Conservation (phyloP, 2,329 filamentous ascomycete species). For the Clathrospora elynae region DNA sequence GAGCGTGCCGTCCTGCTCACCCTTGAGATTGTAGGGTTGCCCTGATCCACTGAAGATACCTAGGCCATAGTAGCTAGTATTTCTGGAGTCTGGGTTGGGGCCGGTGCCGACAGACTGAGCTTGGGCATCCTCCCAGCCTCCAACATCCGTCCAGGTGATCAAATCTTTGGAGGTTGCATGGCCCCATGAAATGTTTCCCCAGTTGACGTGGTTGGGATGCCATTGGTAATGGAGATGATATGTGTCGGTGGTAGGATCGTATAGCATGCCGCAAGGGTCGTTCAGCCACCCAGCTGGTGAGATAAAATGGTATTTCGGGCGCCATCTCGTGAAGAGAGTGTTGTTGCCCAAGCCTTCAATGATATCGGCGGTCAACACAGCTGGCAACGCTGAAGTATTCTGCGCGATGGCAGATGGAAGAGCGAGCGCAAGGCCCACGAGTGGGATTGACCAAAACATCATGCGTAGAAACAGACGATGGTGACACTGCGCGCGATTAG, state of each 20-base stretch:
- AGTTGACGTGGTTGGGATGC: slow-evolving; percentile 55
- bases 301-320: slow-evolving; percentile 54
- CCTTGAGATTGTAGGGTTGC: slow-evolving; percentile 55
- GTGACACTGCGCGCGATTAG: slow-evolving; percentile 6
- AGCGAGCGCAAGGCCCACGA: slow-evolving; percentile 35
- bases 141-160: slow-evolving; percentile 53
- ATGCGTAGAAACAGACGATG: slow-evolving; percentile 6
- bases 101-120: slow-evolving; percentile 49
- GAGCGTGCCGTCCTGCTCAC: slow-evolving; percentile 54
- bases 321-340: slow-evolving; percentile 56
- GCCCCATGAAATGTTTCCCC: slow-evolving; percentile 53
- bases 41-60: slow-evolving; percentile 60
- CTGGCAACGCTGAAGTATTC: slow-evolving; percentile 22
- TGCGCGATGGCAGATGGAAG: slow-evolving; percentile 26
- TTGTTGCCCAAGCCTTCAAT: slow-evolving; percentile 51
- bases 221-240: slow-evolving; percentile 63
- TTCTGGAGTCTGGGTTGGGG: slow-evolving; percentile 35
- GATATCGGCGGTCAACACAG: slow-evolving; percentile 35
- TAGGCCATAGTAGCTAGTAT: slow-evolving; percentile 55
- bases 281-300: slow-evolving; percentile 58
- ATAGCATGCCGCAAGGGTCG: slow-evolving; percentile 51
- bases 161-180: slow-evolving; percentile 59
- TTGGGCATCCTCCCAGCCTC: slow-evolving; percentile 54
- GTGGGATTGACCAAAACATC: slow-evolving; percentile 31
- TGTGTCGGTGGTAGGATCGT: slow-evolving; percentile 53